Conservation (phyloP, 2,329 filamentous ascomycete species). For the Apiospora kogelbergensis region DNA sequence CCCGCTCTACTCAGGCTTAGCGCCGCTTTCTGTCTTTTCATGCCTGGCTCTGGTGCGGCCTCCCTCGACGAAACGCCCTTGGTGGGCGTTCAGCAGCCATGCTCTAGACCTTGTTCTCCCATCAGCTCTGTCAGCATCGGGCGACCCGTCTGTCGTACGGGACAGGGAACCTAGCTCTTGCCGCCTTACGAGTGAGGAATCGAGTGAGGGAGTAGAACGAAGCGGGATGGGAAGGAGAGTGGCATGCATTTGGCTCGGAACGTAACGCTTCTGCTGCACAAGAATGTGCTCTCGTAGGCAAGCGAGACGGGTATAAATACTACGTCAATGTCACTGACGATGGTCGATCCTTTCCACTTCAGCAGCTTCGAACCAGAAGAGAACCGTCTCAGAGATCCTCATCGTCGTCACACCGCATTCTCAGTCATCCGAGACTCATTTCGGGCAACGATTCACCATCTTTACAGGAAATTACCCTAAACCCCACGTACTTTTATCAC, state of each 20-base stretch:
- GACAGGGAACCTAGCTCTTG: not conserved
- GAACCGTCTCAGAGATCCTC: not conserved
- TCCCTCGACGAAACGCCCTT: not conserved
- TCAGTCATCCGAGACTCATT: not conserved
- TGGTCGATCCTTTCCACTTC: conserved; percentile 25
- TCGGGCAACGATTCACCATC: conserved; percentile 1
- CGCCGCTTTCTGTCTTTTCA: not conserved
- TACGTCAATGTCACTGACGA: conserved; percentile 17
- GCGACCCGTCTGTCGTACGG: not conserved
- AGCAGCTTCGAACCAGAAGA: conserved; percentile 12
- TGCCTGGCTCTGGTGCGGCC: not conserved
- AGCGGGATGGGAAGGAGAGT: not conserved
- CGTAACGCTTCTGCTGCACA: not conserved
- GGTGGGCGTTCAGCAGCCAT: not conserved
- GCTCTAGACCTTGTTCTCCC: not conserved
- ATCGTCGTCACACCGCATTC: not conserved
- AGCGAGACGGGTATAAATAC: conserved; percentile 24
- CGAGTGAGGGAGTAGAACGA: no score
- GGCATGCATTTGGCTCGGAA: not conserved
- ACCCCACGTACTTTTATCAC: conserved; percentile 9
- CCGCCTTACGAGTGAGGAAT: not conserved
- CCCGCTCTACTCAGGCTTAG: not conserved
- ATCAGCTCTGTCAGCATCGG: not conserved
- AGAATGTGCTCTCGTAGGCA: not conserved
- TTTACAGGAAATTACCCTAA: conserved; percentile 12